These are phyloP conservation scores for Fusarium burgessii DNA, from an alignment of 2,329 filamentous ascomycete genomes.

Conservation along the genomic window DNA sequence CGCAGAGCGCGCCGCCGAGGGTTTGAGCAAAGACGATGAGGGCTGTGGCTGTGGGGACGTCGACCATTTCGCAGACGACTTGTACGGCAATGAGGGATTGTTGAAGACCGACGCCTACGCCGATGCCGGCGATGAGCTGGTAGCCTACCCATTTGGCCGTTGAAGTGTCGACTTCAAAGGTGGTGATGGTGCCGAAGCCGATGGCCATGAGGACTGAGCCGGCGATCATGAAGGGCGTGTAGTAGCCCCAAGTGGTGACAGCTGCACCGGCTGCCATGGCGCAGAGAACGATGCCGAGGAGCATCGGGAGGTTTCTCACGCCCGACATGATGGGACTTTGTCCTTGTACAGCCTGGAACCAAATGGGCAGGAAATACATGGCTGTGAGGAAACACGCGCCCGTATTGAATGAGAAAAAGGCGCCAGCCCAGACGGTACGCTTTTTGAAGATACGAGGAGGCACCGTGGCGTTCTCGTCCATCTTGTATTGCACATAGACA, in stretches of 20 bases:
- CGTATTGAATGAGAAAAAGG: slow-evolving; percentile 54
- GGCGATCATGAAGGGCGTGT: slow-evolving; percentile 57
- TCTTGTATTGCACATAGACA: slow-evolving; percentile 53
- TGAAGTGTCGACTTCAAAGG: slow-evolving; percentile 51
- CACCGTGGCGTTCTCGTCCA: slow-evolving; percentile 57
- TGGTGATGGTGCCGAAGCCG: slow-evolving; percentile 58
- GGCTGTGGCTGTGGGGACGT: slow-evolving; percentile 54
- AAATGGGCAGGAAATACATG: slow-evolving; percentile 58
- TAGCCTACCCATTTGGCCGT: slow-evolving; percentile 58
- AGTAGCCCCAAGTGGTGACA: slow-evolving; percentile 58
- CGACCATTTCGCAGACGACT: slow-evolving; percentile 47
- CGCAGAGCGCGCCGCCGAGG: slow-evolving; percentile 59
- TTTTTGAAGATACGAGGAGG: slow-evolving; percentile 57
- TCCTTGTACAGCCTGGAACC: slow-evolving; percentile 60
- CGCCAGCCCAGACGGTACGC: slow-evolving; percentile 54
- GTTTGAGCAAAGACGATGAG: slow-evolving; percentile 51
- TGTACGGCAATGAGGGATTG: slow-evolving; percentile 61
- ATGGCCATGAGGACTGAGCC: slow-evolving; percentile 51
- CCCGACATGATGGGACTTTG: slow-evolving; percentile 55
- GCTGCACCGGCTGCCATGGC: slow-evolving; percentile 51
- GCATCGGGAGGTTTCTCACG: slow-evolving; percentile 56
- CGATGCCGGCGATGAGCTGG: slow-evolving; percentile 52
- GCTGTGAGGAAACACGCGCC: slow-evolving; percentile 50
- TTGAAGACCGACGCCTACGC: slow-evolving; percentile 58
- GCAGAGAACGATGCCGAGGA: slow-evolving; percentile 53